Percentiles rank a stretch among this genome's conserved stretches.
These are phyloP conservation scores for Sicyos edulis DNA, from an alignment of 306 rosid species.

Conservation along the genomic window DNA sequence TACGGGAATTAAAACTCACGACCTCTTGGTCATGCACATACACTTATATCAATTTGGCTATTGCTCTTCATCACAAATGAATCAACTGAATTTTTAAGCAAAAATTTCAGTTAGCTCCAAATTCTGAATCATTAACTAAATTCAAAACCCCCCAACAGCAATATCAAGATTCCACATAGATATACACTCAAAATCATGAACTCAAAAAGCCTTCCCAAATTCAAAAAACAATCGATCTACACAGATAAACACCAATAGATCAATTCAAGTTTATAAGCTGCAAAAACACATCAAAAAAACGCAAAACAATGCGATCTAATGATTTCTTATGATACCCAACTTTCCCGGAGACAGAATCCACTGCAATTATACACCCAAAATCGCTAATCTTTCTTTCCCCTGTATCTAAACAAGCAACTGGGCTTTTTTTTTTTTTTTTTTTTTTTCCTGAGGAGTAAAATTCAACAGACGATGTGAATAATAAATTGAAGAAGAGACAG, in stretches of 20 bases:
- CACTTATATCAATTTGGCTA: no score
- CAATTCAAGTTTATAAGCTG: not conserved
- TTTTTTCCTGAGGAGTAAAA: not conserved
- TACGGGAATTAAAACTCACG: no score
- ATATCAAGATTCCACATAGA: not conserved
- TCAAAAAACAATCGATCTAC: not conserved
- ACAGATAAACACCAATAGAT: not conserved
- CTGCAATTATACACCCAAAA: not conserved
- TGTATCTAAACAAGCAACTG: not conserved
- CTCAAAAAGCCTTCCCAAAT: not conserved
- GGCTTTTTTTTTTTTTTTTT: no score
- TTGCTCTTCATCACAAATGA: no score
- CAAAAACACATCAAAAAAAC: not conserved
- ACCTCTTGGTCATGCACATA: no score
- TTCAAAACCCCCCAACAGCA: not conserved
- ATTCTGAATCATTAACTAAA: not conserved
- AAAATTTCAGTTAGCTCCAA: not conserved
- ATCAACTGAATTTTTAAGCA: not conserved
- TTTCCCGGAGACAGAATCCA: not conserved
- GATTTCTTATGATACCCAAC: not conserved
- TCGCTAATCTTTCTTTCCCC: not conserved
- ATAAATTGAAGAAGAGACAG: not conserved
- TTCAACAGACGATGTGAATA: not conserved
- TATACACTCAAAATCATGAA: not conserved
- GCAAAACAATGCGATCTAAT: not conserved